Conservation (phyloP, 352 stramenopile genomes). For the Phytopythium aichiense region DNA sequence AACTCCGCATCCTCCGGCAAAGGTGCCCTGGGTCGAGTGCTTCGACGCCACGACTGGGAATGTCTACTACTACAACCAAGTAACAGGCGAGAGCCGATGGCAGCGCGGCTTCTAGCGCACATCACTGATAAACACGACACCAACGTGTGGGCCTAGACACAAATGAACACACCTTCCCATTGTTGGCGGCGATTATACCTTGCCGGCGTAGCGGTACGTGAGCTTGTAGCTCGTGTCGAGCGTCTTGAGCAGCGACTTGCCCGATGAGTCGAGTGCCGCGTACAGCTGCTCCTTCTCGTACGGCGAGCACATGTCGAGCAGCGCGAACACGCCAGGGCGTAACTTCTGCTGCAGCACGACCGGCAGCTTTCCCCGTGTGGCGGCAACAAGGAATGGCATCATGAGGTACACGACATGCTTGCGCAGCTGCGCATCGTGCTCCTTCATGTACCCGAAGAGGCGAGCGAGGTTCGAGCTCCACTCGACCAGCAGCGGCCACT, state of each 20-base stretch:
- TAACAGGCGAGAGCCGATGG: constrained; percentile 71
- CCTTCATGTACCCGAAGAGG: constrained; percentile 86
- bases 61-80: constrained; percentile 72
- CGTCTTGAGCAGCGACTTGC: constrained; percentile 84
- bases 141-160: constrained; percentile 5
- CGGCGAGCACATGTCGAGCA: constrained; percentile 80
- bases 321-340: constrained; percentile 64
- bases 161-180: constrained; percentile 6
- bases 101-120: constrained; percentile 12
- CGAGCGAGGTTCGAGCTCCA: constrained; percentile 85
- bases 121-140: background rate
- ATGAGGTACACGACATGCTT: constrained; percentile 87
- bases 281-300: constrained; percentile 87
- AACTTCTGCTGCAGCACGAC: constrained; percentile 64
- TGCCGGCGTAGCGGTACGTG: constrained; percentile 80
- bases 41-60: constrained; percentile 47
- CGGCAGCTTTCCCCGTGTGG: constrained; percentile 56
- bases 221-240: constrained; percentile 86
- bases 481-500: constrained; percentile 23
- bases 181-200: constrained; percentile 45
- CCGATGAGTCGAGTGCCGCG: constrained; percentile 68
- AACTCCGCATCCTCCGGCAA: background rate
- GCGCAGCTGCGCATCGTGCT: constrained; percentile 67
- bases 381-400: constrained; percentile 56
- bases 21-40: constrained; percentile 50